Base-by-base conservation (phyloP, 495 filamentous ascomycete genomes). In the Cryomyces minteri region DNA sequence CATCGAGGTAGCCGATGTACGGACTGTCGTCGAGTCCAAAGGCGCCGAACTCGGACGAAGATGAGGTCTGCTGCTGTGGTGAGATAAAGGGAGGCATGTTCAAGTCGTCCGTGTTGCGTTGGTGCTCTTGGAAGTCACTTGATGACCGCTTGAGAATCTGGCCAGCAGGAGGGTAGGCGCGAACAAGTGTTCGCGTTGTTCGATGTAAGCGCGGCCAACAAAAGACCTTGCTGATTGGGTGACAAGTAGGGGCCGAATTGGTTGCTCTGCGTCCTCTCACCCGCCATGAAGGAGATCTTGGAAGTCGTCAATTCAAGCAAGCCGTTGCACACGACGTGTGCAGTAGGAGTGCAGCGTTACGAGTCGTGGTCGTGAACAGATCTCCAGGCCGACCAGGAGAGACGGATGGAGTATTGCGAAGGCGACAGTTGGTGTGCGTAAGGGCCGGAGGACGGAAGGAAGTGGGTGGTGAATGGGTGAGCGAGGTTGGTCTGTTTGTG, bases 161-260 rank as follows among this genome's bases (percentile, higher is more conserved):
- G 28, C 28, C 4, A 32, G 30, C 36, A 29, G 46, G 30, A 9
- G 46, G 25, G 39, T 46, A 53, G n/a, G n/a, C n/a, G n/a, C n/a
- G n/a, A n/a, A n/a, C n/a, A n/a, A n/a, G n/a, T n/a, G 36, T 52
- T 48, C 11, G 18, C 14, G 25, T 66, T 68, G 61, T 88, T 88
- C 44, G 88, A 92, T 40, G 80, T 79, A 51, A 98, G 75, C 25
- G 90, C 88, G 40, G 85, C 83, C 37, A 87, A 77, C 38, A 96
- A 65, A 36, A 95, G 77, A 56, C 81, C 79, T 64, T 95, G 84
- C 60, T 98, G 84, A 54, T 81, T 77, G 12, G 81, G 78, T 33
- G 85, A 84, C 48, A 94, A 79, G 58, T 79, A 80, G 34, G 55
- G 55, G 32, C 52, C 46, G 45, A 43, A 53, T 25, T 2, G 18